Evolutionary conservation across 176 grass and related monocot species (phyloP), one percentile per base, ranked within the genome.

Genomic region (Zea mays): DNA sequence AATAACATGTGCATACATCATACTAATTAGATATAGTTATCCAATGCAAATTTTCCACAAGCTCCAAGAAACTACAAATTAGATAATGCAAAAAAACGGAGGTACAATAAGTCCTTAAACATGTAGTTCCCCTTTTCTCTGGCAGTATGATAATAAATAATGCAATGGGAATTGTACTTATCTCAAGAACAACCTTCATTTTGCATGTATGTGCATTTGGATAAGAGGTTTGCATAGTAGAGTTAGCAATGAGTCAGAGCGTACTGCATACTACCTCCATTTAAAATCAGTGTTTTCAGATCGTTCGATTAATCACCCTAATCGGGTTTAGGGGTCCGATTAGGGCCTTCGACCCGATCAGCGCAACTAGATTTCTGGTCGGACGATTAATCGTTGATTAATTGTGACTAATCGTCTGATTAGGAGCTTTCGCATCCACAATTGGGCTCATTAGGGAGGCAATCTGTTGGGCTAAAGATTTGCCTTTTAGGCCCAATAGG

Each of bases 141-240:
- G 44, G 12, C 34, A 17, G 27, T 37, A 69, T 43, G 11, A 48
- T 7, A 40, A 73, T 72, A 65, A 73, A 82, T 54, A 46, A 17
- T 8, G 44, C 10, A 16, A 57, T 37, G 51, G 27, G 39, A 56
- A 67, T 16, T 74, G 44, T 11, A 74, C 10, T 58, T 13, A 81
- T 72, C 43, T 62, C 45, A 2, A 19, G 49, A 17, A 65, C 7
- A 65, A 74, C 6, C 20, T 57, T 66, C 55, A 12, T 75, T 58
- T 56, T 55, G 70, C 62, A 75, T 37, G 75, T 76, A 17, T 63
- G 57, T 42, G 69, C 33, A 20, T 62, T 16, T 59, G 65, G 73
- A 70, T 63, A 81, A 71, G 55, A 43, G 66, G 10, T 68, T 69
- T 60, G 48, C 52, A 65, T 63, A 82, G 7, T 72, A 43, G 65